phyloP scores from a whole-genome alignment of 192 early-diverging fungal genomes.

The Backusella sp. region DNA sequence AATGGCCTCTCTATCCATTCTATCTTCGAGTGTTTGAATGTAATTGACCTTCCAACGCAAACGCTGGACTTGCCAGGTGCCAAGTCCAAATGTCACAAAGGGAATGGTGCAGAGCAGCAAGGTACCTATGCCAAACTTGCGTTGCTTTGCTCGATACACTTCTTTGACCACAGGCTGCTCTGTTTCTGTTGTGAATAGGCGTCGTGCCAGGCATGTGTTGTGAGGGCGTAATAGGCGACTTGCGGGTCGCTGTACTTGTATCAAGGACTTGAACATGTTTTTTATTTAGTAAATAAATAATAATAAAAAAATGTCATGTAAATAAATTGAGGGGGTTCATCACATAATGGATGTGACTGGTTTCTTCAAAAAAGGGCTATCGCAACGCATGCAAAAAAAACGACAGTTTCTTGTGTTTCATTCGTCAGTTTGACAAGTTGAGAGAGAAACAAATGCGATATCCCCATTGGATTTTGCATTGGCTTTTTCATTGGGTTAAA shows the following conservation, averaged over 20 bases:
- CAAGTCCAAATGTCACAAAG: slow-evolving; percentile 66
- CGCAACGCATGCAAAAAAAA: too few species aligned
- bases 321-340: not conserved
- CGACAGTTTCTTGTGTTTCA: too few species aligned
- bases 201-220: not conserved
- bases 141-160: slow-evolving; percentile 18
- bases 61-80: slow-evolving; percentile 86
- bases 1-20: slow-evolving; percentile 58
- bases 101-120: slow-evolving; percentile 46
- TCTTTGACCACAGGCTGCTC: not conserved
- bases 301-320: not conserved
- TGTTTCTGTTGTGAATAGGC: not conserved
- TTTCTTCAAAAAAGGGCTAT: too few species aligned
- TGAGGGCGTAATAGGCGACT: not conserved
- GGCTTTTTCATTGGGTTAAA: too few species aligned
- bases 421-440: too few species aligned
- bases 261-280: not conserved
- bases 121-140: slow-evolving; percentile 30
- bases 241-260: not conserved
- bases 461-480: too few species aligned
- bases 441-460: too few species aligned
- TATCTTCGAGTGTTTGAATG: slow-evolving; percentile 70
- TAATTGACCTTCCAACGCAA: slow-evolving; percentile 86
- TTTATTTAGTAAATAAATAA: not conserved
- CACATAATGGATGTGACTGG: too few species aligned